These are phyloP conservation scores for Peronospora tabacina DNA, from an alignment of 352 stramenopile species.

Conservation along the genomic window DNA sequence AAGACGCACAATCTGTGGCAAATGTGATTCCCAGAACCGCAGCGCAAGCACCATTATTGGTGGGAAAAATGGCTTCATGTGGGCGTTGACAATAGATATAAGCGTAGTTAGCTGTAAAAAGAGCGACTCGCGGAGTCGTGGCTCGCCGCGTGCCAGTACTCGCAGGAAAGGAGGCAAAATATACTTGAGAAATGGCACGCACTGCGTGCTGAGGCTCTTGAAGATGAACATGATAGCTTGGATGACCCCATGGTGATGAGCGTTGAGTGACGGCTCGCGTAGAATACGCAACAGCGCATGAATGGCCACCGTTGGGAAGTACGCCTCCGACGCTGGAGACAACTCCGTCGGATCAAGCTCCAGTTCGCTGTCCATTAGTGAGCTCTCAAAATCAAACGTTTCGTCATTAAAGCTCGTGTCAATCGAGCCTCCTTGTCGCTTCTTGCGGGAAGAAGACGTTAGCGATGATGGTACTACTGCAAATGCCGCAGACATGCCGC, in stretches of 20 bases:
- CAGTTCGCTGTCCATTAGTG: conserved; percentile 51
- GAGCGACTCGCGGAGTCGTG: conserved; percentile 91
- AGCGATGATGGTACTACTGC: conserved; percentile 14
- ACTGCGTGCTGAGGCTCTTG: conserved; percentile 91
- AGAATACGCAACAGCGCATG: conserved; percentile 95
- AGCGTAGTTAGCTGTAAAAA: conserved; percentile 94
- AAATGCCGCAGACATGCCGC: conserved; percentile 16
- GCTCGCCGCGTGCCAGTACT: conserved; percentile 88
- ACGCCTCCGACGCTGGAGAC: conserved; percentile 83
- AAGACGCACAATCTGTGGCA: conserved; percentile 93
- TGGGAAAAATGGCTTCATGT: conserved; percentile 95
- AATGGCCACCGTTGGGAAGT: conserved; percentile 97
- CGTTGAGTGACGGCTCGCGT: conserved; percentile 90
- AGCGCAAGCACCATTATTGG: conserved; percentile 94
- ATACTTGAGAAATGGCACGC: conserved; percentile 93
- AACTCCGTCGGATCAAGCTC: conserved; percentile 62
- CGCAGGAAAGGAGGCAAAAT: conserved; percentile 96
- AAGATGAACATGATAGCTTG: conserved; percentile 99
- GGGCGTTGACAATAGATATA: conserved; percentile 91
- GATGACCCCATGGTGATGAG: conserved; percentile 95
- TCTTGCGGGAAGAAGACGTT: conserved; percentile 22
- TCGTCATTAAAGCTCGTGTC: conserved; percentile 31
- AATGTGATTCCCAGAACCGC: conserved; percentile 94
- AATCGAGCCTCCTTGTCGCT: conserved; percentile 18
- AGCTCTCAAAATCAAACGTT: conserved; percentile 63